Conservation (phyloP, 768 basidiomycete species). For the Collybia sp. region DNA sequence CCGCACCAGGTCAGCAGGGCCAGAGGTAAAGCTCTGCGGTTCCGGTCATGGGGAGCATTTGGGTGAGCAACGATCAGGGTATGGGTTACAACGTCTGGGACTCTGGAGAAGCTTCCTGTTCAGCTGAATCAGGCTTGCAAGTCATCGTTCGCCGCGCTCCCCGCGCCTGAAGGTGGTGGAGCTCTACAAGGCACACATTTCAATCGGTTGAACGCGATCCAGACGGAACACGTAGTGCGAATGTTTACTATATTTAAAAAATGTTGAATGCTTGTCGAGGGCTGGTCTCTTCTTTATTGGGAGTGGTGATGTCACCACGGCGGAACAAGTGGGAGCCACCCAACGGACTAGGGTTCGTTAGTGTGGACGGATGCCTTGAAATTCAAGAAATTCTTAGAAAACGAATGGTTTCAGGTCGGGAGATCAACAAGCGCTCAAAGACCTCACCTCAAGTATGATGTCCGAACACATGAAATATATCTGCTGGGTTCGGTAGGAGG, state of each 20-base stretch:
- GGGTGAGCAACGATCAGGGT: too few relatives aligned
- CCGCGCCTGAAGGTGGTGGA: conserved; percentile 11
- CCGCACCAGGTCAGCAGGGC: too few relatives aligned
- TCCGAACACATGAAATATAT: conserved; percentile 63
- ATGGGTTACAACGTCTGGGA: too few relatives aligned
- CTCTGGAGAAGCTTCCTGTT: conserved; percentile 9
- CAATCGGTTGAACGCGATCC: neutral
- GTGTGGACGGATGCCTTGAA: conserved; percentile 36
- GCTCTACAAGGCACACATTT: conserved; percentile 6
- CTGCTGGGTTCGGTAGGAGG: conserved; percentile 32
- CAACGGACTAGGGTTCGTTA: conserved; percentile 25
- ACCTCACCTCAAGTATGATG: conserved; percentile 51
- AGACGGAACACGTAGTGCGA: neutral
- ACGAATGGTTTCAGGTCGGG: neutral
- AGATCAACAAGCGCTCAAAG: neutral
- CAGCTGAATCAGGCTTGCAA: conserved; percentile 10
- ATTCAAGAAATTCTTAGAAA: conserved; percentile 39
- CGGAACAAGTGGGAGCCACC: conserved; percentile 20
- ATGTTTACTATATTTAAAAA: conserved; percentile 4
- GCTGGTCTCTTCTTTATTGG: conserved; percentile 19
- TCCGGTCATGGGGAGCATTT: too few relatives aligned
- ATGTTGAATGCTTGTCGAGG: conserved; percentile 4
- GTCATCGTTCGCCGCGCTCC: conserved; percentile 23
- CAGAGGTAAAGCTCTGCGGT: too few relatives aligned
- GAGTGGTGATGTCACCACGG: conserved; percentile 10